phyloP scores from a whole-genome alignment of 2,329 filamentous ascomycete genomes.

The Talaromyces sp. region DNA sequence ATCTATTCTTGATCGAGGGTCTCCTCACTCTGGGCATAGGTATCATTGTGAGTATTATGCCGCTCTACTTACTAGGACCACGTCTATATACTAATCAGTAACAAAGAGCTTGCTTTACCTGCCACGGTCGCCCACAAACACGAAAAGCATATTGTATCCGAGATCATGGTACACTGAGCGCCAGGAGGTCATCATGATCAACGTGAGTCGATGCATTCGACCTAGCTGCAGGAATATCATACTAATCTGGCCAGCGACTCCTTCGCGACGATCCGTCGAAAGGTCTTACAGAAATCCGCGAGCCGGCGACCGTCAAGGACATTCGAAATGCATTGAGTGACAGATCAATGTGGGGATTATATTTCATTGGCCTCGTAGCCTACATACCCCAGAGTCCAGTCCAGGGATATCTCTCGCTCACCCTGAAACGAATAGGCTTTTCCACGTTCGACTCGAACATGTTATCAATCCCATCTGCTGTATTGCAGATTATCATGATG shows the following conservation, averaged over 20 bases:
- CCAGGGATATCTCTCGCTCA: slow-evolving; percentile 54
- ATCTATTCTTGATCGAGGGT: slow-evolving; percentile 58
- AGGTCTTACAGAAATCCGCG: slow-evolving; percentile 29
- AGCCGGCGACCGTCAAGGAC: not conserved
- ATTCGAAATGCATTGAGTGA: slow-evolving; percentile 8
- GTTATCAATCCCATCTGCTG: slow-evolving; percentile 29
- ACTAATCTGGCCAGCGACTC: slow-evolving; percentile 29
- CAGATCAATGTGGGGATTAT: slow-evolving; percentile 28
- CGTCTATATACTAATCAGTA: not conserved
- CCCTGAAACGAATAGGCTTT: slow-evolving; percentile 38
- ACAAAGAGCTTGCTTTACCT: slow-evolving; percentile 48
- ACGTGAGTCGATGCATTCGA: slow-evolving; percentile 26
- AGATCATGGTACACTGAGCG: slow-evolving; percentile 60
- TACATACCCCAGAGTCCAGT: slow-evolving; percentile 53
- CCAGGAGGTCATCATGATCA: slow-evolving; percentile 60
- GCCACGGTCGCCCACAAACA: slow-evolving; percentile 52
- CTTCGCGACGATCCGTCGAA: slow-evolving; percentile 60
- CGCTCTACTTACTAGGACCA: not conserved
- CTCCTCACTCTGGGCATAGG: slow-evolving; percentile 53
- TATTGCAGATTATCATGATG: slow-evolving; percentile 48
- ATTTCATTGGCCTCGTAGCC: slow-evolving; percentile 52
- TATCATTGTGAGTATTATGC: slow-evolving; percentile 38
- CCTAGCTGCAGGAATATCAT: not conserved
- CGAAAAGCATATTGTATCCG: slow-evolving; percentile 52
- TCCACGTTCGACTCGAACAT: slow-evolving; percentile 32